These are phyloP conservation scores for Prunus campanulata DNA, from an alignment of 306 rosid species.

Conservation along the genomic window DNA sequence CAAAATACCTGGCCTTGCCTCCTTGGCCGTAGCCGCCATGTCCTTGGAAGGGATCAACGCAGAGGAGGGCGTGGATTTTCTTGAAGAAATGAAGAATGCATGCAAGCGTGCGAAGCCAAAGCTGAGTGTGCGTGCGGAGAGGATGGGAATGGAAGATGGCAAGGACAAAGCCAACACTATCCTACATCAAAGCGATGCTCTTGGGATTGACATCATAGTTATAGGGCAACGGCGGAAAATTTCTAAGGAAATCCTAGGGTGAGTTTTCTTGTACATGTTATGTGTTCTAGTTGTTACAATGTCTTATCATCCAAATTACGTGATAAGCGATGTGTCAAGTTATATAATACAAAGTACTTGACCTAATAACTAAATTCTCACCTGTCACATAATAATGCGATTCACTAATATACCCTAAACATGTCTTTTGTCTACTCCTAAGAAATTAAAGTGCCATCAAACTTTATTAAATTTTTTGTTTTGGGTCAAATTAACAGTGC, in stretches of 20 bases:
- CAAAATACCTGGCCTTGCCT: slow-evolving; percentile 41
- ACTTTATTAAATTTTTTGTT: too few species aligned
- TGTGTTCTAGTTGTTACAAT: neutral
- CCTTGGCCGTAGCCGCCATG: slow-evolving; percentile 3
- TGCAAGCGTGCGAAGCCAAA: slow-evolving; percentile 44
- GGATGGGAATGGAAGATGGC: slow-evolving; percentile 41
- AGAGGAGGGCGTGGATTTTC: slow-evolving; percentile 35
- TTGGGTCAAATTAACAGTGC: too few species aligned
- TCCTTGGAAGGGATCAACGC: neutral
- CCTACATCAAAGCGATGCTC: slow-evolving; percentile 33
- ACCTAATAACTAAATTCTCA: too few species aligned
- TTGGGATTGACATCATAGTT: slow-evolving; percentile 50
- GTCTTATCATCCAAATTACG: too few species aligned
- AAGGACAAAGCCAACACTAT: slow-evolving; percentile 53
- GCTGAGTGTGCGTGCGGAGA: slow-evolving; percentile 27
- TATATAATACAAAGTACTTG: too few species aligned
- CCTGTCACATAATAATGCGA: too few species aligned
- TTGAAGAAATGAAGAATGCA: slow-evolving; percentile 58
- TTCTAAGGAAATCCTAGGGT: slow-evolving; percentile 67
- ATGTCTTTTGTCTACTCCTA: too few species aligned
- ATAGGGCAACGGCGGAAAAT: slow-evolving; percentile 65
- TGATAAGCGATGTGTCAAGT: too few species aligned
- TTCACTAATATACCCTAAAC: too few species aligned
- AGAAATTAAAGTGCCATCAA: too few species aligned
- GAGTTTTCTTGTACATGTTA: neutral